Evolutionary conservation across 1,139 yeast genomes (phyloP), one percentile per base, ranked within the genome.

Genomic region (Geotrichum restrictum): DNA sequence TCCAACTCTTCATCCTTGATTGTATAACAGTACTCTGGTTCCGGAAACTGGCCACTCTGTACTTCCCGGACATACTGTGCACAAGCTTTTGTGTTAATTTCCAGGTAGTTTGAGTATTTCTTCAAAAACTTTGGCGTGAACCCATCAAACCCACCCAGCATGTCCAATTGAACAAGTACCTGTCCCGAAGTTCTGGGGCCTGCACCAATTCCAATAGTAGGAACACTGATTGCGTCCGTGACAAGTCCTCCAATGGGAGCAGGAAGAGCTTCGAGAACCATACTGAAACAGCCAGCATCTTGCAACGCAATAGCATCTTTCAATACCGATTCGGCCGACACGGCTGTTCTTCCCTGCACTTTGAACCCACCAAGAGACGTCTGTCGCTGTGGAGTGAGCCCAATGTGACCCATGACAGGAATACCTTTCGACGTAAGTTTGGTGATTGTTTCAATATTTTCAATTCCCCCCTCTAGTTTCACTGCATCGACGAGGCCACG

Each of bases 151-250:
- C 75, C 76, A 0, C 96, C 96, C 41, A 93, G 72, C 72, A 87
- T 65, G 65, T 93, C 98, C 1, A 89, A 80, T 65, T 86, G 82
- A 0, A 93, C 98, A 48, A 93, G 75, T 1, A 93, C 96, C 67
- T 93, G 98, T 0, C 96, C 98, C 34, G 88, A 81, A 14, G 93
- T 84, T 11, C 70, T 71, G 18, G 83, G 81, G 0, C 98, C 98
- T 0, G 98, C 97, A 5, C 98, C 98, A 51, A 93, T 93, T 5
- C 98, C 98, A 58, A 93, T 89, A 1, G 95, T 88, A 0, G 98
- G 98, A 1, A 91, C 74, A 0, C 67, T 55, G 31, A 89, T 68
- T 29, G 73, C 71, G 1, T 74, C 65, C 0, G 97, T 86, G 42
- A 93, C 80, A 54, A 73, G 72, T 45, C 74, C 69, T 0, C 93